These are phyloP conservation scores for Boletus eberwhitei DNA, from an alignment of 768 basidiomycete genomes.

Conservation along the genomic window DNA sequence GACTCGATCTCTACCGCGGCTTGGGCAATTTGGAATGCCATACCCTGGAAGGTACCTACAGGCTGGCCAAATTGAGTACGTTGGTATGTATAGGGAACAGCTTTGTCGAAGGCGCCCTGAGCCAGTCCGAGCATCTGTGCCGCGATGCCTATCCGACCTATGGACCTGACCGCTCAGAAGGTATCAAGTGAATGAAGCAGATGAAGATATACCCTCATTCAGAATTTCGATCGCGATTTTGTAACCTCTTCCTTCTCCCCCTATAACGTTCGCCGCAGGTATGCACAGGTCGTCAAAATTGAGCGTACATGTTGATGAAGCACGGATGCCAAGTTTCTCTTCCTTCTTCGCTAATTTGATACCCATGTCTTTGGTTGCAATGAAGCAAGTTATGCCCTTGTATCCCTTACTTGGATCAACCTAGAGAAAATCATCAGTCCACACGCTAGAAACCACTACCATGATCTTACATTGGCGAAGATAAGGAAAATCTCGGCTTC, in stretches of 20 bases:
- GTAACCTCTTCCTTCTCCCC: slow-evolving; percentile 89
- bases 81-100: slow-evolving; percentile 93
- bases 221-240: slow-evolving; percentile 96
- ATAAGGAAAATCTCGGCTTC: slow-evolving; percentile 92
- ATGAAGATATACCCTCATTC: slow-evolving; percentile 65
- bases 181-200: not conserved
- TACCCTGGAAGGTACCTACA: slow-evolving; percentile 92
- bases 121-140: slow-evolving; percentile 99
- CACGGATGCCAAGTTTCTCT: slow-evolving; percentile 94
- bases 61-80: slow-evolving; percentile 93
- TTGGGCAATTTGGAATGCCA: slow-evolving; percentile 92
- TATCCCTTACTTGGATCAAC: slow-evolving; percentile 90
- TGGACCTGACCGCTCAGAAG: not conserved
- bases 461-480: slow-evolving; percentile 80
- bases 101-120: slow-evolving; percentile 93
- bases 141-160: slow-evolving; percentile 92
- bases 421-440: slow-evolving; percentile 34
- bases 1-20: slow-evolving; percentile 88
- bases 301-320: slow-evolving; percentile 91
- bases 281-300: slow-evolving; percentile 92
- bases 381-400: slow-evolving; percentile 98
- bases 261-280: slow-evolving; percentile 85
- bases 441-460: not conserved
- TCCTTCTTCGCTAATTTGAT: slow-evolving; percentile 98
- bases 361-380: slow-evolving; percentile 95